Percentiles rank a stretch among this genome's conserved stretches.
phyloP scores from a whole-genome alignment of 1,139 yeast genomes.

The Candida tunisiensis region DNA sequence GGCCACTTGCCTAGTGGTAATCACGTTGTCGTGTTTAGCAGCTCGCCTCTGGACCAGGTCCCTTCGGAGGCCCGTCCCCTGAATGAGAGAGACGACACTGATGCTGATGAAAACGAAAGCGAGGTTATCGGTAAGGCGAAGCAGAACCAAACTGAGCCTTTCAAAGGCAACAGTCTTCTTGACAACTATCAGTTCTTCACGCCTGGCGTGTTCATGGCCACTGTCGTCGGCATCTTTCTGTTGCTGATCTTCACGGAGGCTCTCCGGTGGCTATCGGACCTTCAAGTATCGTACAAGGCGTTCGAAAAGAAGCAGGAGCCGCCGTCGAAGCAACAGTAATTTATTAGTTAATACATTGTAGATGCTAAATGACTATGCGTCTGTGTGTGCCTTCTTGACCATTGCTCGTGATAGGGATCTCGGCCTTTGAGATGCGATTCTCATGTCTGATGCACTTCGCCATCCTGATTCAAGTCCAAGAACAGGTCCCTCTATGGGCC shows the following conservation, averaged over 20 bases:
- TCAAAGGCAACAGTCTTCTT: slow-evolving; percentile 18
- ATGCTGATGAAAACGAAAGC: slow-evolving; percentile 4
- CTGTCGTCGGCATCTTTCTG: slow-evolving; percentile 39
- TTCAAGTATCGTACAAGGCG: slow-evolving; percentile 54
- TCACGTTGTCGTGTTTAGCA: slow-evolving; percentile 16
- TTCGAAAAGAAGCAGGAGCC: slow-evolving; percentile 39
- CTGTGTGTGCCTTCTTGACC: too few species aligned
- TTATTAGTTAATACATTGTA: neutral
- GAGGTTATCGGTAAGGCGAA: neutral
- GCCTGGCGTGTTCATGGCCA: slow-evolving; percentile 55
- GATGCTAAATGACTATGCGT: too few species aligned
- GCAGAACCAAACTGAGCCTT: neutral
- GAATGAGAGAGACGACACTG: neutral
- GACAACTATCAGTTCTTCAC: slow-evolving; percentile 33
- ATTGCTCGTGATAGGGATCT: too few species aligned
- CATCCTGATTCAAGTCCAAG: too few species aligned
- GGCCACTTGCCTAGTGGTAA: slow-evolving; percentile 17
- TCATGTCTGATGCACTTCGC: too few species aligned
- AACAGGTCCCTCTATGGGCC: too few species aligned
- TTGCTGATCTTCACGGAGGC: slow-evolving; percentile 35
- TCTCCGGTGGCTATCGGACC: slow-evolving; percentile 39
- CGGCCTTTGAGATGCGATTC: too few species aligned
- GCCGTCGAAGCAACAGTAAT: slow-evolving; percentile 22
- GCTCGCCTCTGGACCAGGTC: slow-evolving; percentile 7
- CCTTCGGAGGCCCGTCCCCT: slow-evolving; percentile 2